Conservation (phyloP, 805 yeast genomes). For the Ogataea salicorniae region DNA sequence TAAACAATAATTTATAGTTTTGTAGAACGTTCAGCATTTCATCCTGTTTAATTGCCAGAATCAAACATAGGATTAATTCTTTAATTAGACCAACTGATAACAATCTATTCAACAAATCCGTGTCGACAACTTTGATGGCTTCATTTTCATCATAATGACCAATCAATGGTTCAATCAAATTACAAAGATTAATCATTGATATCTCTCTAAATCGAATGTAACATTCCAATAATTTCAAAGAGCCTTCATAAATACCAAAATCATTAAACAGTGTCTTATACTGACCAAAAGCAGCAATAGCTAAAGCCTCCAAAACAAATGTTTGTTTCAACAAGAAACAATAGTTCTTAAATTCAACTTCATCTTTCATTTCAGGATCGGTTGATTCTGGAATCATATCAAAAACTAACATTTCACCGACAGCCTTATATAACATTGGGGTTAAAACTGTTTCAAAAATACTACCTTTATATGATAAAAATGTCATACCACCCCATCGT, state of each 20-base stretch:
- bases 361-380: conserved; percentile 2
- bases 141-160: conserved; percentile 6
- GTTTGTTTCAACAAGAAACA: conserved; percentile 22
- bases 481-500: conserved; percentile 13
- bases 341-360: conserved; percentile 11
- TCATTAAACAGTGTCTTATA: conserved; percentile 22
- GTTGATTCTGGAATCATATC: conserved; percentile 1
- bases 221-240: conserved; percentile 17
- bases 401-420: conserved; percentile 21
- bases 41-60: conserved; percentile 28
- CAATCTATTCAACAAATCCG: conserved; percentile 15
- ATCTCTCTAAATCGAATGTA: conserved; percentile 26
- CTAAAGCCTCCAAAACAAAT: conserved; percentile 21
- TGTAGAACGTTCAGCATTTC: conserved; percentile 25
- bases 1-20: conserved; percentile 21
- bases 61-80: conserved; percentile 22
- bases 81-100: conserved; percentile 20
- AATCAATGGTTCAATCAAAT: conserved; percentile 17
- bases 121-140: conserved; percentile 6
- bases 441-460: conserved; percentile 21
- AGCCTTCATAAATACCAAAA: conserved; percentile 25
- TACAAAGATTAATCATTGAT: conserved; percentile 16
- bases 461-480: conserved; percentile 19
- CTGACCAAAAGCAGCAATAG: conserved; percentile 23
- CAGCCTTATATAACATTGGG: conserved; percentile 21